Evolutionary conservation across 306 rosid species (phyloP).

Genomic region (Lithocarpus polystachyus): DNA sequence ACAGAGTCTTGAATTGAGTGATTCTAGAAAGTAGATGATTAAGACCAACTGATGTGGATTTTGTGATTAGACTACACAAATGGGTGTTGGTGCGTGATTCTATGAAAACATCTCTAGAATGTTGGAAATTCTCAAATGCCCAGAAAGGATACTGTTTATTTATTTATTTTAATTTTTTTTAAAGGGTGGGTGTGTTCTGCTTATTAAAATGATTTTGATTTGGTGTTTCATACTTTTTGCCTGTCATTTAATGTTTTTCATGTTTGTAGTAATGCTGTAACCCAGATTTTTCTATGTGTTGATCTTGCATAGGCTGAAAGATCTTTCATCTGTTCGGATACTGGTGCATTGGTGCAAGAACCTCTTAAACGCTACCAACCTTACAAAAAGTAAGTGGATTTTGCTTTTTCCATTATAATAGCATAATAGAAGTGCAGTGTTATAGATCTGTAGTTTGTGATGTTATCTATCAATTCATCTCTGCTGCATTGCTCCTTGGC

Average conservation of each 20-base stretch:
- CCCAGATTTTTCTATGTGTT: slow-evolving; percentile 21
- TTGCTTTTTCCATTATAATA: background rate
- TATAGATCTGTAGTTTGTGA: background rate
- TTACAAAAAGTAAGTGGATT: slow-evolving; percentile 59
- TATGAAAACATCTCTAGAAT: background rate
- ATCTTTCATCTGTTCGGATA: slow-evolving; percentile 77
- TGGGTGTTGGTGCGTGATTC: background rate
- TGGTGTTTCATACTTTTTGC: background rate
- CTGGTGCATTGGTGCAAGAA: slow-evolving; percentile 75
- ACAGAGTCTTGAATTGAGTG: background rate
- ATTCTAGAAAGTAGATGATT: background rate
- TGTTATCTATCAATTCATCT: background rate
- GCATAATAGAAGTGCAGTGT: background rate
- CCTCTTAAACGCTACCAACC: slow-evolving; percentile 52
- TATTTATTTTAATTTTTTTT: background rate
- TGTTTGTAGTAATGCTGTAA: background rate
- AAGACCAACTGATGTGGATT: background rate
- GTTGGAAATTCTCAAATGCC: background rate
- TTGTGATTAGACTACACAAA: background rate
- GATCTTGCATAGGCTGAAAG: slow-evolving; percentile 68
- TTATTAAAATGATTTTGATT: background rate
- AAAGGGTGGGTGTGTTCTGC: background rate
- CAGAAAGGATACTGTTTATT: background rate
- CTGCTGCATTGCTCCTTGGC: background rate
- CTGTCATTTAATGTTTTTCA: slow-evolving; percentile 9